Base-by-base conservation (phyloP, 75 land plant genomes). In the Larix kaempferi region DNA sequence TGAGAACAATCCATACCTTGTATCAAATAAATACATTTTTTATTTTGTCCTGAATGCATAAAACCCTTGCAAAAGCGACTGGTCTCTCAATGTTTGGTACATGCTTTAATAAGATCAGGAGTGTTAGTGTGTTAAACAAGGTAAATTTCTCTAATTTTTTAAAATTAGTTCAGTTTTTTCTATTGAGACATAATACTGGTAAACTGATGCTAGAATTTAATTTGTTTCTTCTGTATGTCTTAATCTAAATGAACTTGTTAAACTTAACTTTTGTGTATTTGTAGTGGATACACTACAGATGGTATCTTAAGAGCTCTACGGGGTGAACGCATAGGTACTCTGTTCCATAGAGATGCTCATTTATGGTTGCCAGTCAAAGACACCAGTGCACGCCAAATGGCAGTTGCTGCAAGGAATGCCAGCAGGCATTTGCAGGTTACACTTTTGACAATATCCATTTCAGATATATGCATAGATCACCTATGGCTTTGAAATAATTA, bases 381-480 rank as follows among this genome's bases (percentile, higher is more conserved):
- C 60, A 72, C 66, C 25, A 75, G 83, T 83, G 90, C 94, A 29
- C 89, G 98, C 72, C 89, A 93, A 22, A 98, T 95, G 98, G 99
- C 98, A 67, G 90, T 93, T 86, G 86, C 96, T 49, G 98, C 99
- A 57, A 84, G 99, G 58, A 91, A 95, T 56, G 82, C 91, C 71
- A 93, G 96, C n/a, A 86, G 94, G 56, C 67, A 86, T 37, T 88
- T 98, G 81, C 95, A 94, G 92, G 99, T 94, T 56, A 71, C 49
- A 4, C 44, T 12, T 69, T 10, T 35, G 23, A 19, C 39, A 65
- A 29, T 65, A 16, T 17, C 8, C 7, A 65, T 60, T 79, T 74
- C 19, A 16, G 33, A 78, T 21, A 52, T 41, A 15, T n/a, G n/a
- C 44, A 55, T 23, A 29, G 39, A 39, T 69, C 21, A n/a, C 11